Conservation (phyloP, 768 basidiomycete species). For the Lactarius evosmus region DNA sequence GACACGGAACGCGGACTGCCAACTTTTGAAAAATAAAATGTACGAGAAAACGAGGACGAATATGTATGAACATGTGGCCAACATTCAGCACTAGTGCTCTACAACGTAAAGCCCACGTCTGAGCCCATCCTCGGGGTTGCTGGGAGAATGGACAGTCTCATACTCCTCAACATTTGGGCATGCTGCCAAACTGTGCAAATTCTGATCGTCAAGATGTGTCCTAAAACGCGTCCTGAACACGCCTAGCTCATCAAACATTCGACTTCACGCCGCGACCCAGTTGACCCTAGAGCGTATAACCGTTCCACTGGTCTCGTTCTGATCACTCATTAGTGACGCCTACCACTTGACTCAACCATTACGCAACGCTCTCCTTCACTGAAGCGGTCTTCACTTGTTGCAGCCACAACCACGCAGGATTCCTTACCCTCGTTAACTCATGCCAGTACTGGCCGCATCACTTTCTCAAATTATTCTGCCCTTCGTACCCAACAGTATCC, state of each 20-base stretch:
- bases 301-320: background rate
- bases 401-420: background rate
- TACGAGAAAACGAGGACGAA: background rate
- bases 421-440: background rate
- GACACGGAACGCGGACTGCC: background rate
- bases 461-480: no score
- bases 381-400: background rate
- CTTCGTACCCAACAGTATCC: background rate
- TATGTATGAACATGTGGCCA: background rate
- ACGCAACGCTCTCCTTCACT: background rate
- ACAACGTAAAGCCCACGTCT: background rate
- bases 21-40: background rate
- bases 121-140: background rate
- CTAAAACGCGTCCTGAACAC: background rate
- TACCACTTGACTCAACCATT: background rate
- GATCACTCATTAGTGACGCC: background rate
- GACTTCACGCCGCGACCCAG: background rate
- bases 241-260: background rate
- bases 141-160: background rate
- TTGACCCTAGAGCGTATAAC: background rate
- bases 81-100: background rate
- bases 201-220: conserved; percentile 1
- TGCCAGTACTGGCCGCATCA: background rate
- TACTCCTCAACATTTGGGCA: background rate
- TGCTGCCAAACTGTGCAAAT: background rate